phyloP scores from a whole-genome alignment of 2,329 filamentous ascomycete species.

The Escovopsis sp. region DNA sequence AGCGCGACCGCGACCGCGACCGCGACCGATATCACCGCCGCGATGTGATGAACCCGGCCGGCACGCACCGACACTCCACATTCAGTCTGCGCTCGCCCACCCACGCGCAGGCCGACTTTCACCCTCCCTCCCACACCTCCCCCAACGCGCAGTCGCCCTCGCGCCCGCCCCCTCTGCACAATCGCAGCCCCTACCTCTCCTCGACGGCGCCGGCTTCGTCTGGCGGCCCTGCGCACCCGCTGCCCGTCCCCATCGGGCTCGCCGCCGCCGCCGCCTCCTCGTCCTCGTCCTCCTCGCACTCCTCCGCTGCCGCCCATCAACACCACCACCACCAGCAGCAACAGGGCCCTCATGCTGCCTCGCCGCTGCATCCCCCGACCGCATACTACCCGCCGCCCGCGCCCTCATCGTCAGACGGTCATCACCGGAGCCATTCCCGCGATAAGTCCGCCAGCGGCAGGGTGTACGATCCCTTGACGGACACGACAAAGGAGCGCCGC shows the following conservation, averaged over 20 bases:
- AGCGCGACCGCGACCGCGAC: constrained; percentile 11
- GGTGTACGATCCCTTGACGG: constrained; percentile 40
- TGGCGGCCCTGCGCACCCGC: constrained; percentile 15
- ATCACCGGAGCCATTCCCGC: constrained; percentile 15
- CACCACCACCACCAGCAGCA: constrained; percentile 12
- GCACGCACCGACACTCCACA: constrained; percentile 25
- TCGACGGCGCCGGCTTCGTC: constrained; percentile 16
- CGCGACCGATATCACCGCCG: constrained; percentile 24
- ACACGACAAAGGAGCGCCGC: constrained; percentile 32
- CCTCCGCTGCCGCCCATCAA: constrained; percentile 1
- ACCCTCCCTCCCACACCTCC: constrained; percentile 18
- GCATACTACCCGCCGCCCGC: constrained; percentile 24
- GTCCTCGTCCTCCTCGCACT: constrained; percentile 8
- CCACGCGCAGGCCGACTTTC: constrained; percentile 27
- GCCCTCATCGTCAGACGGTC: constrained; percentile 13
- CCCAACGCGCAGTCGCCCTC: constrained; percentile 18
- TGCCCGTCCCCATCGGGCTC: constrained; percentile 16
- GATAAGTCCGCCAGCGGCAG: constrained; percentile 27
- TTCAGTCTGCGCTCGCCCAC: constrained; percentile 37
- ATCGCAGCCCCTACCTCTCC: constrained; percentile 23
- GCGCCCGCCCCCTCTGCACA: constrained; percentile 15
- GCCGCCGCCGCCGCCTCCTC: background rate
- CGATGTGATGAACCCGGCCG: constrained; percentile 31
- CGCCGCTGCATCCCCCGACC: constrained; percentile 29
- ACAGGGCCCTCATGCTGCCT: constrained; percentile 18